Percentiles rank a stretch among this genome's conserved stretches.
Evolutionary conservation across 257 asterid genomes (phyloP).

Genomic region (Gynochthodes officinalis): DNA sequence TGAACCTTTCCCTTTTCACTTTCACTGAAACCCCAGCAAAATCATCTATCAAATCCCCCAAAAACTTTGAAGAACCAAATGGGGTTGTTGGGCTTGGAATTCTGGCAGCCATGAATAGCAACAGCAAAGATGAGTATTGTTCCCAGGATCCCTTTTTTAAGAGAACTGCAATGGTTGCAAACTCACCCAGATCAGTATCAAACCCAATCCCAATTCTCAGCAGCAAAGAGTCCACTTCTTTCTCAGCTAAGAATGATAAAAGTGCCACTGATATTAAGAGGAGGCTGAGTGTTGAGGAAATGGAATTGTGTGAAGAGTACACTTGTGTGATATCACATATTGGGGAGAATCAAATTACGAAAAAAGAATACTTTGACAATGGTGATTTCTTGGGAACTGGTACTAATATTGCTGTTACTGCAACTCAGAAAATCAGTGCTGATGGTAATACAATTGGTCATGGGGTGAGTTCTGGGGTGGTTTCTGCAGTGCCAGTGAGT

Average conservation of each 20-base stretch:
- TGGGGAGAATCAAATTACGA: conserved; percentile 52
- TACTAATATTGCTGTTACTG: not conserved
- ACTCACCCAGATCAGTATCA: conserved; percentile 49
- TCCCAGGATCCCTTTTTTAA: conserved; percentile 28
- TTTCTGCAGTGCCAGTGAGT: conserved; percentile 8
- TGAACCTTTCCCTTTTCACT: conserved; percentile 54
- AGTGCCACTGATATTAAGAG: conserved; percentile 1
- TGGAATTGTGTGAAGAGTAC: conserved; percentile 71
- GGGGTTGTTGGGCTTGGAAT: conserved; percentile 87
- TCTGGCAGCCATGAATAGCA: conserved; percentile 53
- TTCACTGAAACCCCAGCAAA: conserved; percentile 29
- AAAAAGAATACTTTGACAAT: conserved; percentile 55
- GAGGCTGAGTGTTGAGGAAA: conserved; percentile 36
- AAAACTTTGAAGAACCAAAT: conserved; percentile 48
- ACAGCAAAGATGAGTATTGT: conserved; percentile 11
- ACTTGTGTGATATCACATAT: conserved; percentile 75
- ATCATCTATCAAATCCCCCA: conserved; percentile 37
- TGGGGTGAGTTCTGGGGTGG: conserved; percentile 17
- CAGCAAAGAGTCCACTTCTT: conserved; percentile 7
- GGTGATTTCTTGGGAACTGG: conserved; percentile 32
- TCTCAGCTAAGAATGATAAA: conserved; percentile 8
- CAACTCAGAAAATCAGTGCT: conserved; percentile 4
- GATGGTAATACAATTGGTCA: not conserved
- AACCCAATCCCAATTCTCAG: conserved; percentile 43
- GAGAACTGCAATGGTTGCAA: conserved; percentile 39